Evolutionary conservation across 2,329 filamentous ascomycete species (phyloP), one percentile per base, ranked within the genome.

Genomic region (Fusarium dimerum): DNA sequence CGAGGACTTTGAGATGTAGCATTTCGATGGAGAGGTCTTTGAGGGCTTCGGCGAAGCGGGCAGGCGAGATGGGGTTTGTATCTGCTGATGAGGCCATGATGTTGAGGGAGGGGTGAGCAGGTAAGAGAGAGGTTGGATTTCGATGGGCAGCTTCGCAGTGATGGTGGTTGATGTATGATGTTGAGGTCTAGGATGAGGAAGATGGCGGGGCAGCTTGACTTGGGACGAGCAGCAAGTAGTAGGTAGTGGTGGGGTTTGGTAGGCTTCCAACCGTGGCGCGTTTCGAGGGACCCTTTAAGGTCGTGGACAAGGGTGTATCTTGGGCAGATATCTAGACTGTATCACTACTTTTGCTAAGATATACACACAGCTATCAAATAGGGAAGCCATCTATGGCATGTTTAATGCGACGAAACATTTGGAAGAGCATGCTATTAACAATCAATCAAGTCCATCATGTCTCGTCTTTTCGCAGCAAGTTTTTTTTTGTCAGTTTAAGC

Each of bases 1-100:
- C 89, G 66, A 88, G 82, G 53, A 87, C 82, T 72, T 92, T 92
- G 71, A 88, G 78, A 72, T 88, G 85, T 7, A 92, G 84, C 51
- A 80, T 80, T 56, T 81, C 78, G 59, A 86, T 69, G 40, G 87
- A 82, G 50, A 92, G 84, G 54, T 86, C 82, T 59, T 79, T 76
- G 60, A 92, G 78, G 20, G 89, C 89, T 55, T 78, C 75, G 66
- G 85, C 83, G 75, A 90, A 90, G 67, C 81, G 81, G 16, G 76
- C 69, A 26, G 84, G 75, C 43, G 79, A 73, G 66, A 90, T 90
- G 52, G 87, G 86, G 11, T 68, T 66, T 7, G 84, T 70, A 63
- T 83, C 80, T 51, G 82, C 76, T n/a, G 86, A 87, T 48, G 82
- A 76, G 12, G 85, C 86, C 85, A 89, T 88, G 56, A 43, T 65